Percentiles rank a stretch among this genome's conserved stretches.
Conservation (phyloP, 1,139 yeast genomes). For the Protomyces lactucae-debilis region DNA sequence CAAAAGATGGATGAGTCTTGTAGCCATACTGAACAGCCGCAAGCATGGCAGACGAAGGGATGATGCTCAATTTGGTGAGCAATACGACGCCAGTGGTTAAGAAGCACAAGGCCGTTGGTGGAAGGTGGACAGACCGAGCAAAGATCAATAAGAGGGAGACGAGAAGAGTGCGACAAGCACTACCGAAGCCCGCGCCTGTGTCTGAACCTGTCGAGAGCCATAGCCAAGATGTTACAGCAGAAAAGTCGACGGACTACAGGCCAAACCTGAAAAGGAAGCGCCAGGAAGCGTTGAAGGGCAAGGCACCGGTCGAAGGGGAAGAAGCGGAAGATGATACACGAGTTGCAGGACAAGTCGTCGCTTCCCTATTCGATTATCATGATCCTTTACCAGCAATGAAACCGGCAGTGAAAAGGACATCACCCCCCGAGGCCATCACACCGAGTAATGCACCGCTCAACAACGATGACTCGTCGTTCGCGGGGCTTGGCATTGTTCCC, state of each 20-base stretch:
- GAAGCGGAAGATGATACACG: background rate
- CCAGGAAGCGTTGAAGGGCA: background rate
- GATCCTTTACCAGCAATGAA: slow-evolving; percentile 39
- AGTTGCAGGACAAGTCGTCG: slow-evolving; percentile 46
- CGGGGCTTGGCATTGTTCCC: slow-evolving; percentile 63
- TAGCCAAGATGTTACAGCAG: background rate
- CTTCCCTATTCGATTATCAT: slow-evolving; percentile 80
- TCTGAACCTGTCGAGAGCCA: background rate
- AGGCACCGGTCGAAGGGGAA: background rate
- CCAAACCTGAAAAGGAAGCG: slow-evolving; percentile 14
- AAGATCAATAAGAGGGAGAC: slow-evolving; percentile 39
- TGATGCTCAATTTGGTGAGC: slow-evolving; percentile 17
- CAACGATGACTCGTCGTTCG: slow-evolving; percentile 59
- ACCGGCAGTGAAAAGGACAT: slow-evolving; percentile 38
- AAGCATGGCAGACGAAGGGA: slow-evolving; percentile 20
- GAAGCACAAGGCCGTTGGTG: slow-evolving; percentile 26
- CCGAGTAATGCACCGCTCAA: slow-evolving; percentile 81
- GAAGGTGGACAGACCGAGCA: slow-evolving; percentile 55
- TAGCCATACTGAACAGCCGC: background rate
- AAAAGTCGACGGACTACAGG: background rate
- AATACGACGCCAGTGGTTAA: background rate
- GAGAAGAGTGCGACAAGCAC: slow-evolving; percentile 26
- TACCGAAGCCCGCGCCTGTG: background rate
- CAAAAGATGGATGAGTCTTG: too few relatives aligned
- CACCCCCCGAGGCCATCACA: slow-evolving; percentile 38